phyloP scores from a whole-genome alignment of 2,329 filamentous ascomycete genomes.

The Penicillium sp. region DNA sequence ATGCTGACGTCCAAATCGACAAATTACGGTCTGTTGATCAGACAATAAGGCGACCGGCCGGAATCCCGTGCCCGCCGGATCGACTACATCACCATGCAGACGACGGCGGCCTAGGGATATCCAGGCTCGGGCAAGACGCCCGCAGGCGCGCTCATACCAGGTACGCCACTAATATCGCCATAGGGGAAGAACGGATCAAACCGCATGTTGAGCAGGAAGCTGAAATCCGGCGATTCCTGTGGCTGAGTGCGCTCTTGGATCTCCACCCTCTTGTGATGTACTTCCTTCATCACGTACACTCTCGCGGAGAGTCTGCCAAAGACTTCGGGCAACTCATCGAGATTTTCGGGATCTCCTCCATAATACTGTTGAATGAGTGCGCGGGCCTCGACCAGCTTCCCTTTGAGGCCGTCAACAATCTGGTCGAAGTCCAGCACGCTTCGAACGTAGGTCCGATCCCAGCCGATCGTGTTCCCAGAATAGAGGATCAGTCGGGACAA shows the following conservation, averaged over 20 bases:
- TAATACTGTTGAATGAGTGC: background rate
- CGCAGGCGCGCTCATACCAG: background rate
- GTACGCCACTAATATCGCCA: conserved; percentile 5
- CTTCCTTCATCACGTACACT: conserved; percentile 12
- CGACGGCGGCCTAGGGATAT: no score
- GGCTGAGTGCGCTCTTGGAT: conserved; percentile 6
- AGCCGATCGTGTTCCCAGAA: conserved; percentile 15
- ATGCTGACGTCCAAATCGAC: no score
- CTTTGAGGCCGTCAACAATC: conserved; percentile 14
- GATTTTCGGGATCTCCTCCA: background rate
- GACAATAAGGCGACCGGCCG: no score
- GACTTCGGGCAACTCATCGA: conserved; percentile 11
- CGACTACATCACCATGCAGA: no score
- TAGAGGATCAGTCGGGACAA: conserved; percentile 28
- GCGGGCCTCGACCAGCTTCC: conserved; percentile 20
- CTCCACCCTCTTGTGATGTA: conserved; percentile 13
- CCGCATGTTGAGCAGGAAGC: conserved; percentile 13
- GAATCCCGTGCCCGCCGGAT: no score
- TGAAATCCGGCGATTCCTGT: conserved; percentile 5
- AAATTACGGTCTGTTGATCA: no score
- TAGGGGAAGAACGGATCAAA: conserved; percentile 14
- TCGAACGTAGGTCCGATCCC: conserved; percentile 26
- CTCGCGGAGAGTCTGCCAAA: conserved; percentile 9
- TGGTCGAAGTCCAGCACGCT: conserved; percentile 22
- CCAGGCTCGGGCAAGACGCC: background rate